Base-by-base conservation (phyloP, 225 moss, liverwort and hornwort species). In the Straminergon stramineum region DNA sequence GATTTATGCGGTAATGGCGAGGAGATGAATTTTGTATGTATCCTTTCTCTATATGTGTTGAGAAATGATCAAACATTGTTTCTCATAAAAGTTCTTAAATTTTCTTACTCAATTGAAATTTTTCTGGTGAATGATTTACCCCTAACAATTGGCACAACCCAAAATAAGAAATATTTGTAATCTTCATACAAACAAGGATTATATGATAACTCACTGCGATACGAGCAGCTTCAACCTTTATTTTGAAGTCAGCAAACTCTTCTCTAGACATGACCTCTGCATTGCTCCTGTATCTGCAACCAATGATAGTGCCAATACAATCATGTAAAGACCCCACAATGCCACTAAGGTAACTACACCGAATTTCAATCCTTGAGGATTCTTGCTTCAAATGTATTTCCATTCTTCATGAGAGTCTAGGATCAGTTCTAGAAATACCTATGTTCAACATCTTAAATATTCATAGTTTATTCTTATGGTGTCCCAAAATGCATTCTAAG, bases 201-300 rank as follows among this genome's bases (percentile, higher is more conserved):
- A 2, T 34, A 34, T 8, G 17, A 48, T 19, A 67, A 78, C 82
- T 79, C 88, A 97, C 97, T 52, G 92, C 96, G 18, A 95, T 63
- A 2, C 92, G 92, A 88, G 96, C 93, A 82, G 84, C 92, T 91
- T 97, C 98, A 66, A 95, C 97, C 51, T 92, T 87, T 63, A 81
- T 85, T 90, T 99, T 95, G 68, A 95, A 96, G 35, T 93, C 90
- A 5, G 77, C 88, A 93, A 97, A 99, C 34, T 96, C 96, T 24
- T 90, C 82, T 85, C 96, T 88, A 11, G 95, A 92, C 96, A 99
- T 95, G 5, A 96, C 89, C 85, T 99, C 94, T 24, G 96, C 96
- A 90, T 95, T 95, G 84, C 95, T 96, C 90, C 98, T 94, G 58
- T 96, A 95, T n/a, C 97, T 98, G 85, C 53, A 88, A 88, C 20